phyloP scores from a whole-genome alignment of 2,329 filamentous ascomycete species.

The Colletotrichum sp. region DNA sequence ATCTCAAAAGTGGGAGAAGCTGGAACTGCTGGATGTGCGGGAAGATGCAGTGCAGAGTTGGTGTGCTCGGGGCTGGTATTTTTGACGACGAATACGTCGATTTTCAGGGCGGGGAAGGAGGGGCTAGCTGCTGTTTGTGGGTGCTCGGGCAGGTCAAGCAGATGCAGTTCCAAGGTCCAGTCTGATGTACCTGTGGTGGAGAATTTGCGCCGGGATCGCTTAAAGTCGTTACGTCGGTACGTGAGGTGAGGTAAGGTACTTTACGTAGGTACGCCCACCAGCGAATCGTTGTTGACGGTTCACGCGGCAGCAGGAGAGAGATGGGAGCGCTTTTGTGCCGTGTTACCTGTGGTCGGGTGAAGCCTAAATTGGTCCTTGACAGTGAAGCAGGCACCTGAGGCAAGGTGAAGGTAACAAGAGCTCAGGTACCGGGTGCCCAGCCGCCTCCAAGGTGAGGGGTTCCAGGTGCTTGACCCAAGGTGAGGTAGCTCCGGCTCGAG shows the following conservation, averaged over 20 bases:
- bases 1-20: slow-evolving; percentile 5
- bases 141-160: slow-evolving; percentile 20
- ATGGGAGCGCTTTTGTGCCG: background rate
- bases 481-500: background rate
- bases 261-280: background rate
- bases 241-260: background rate
- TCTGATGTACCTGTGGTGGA: background rate
- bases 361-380: background rate
- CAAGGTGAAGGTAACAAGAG: background rate
- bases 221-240: background rate
- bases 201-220: slow-evolving; percentile 5
- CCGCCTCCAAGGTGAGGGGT: background rate
- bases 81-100: slow-evolving; percentile 23
- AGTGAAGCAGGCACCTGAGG: background rate
- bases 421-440: background rate
- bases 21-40: slow-evolving; percentile 9
- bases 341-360: background rate
- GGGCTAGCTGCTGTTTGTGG: slow-evolving; percentile 18
- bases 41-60: slow-evolving; percentile 20
- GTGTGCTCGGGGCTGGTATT: slow-evolving; percentile 14
- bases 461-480: background rate
- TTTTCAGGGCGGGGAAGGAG: slow-evolving; percentile 25
- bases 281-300: background rate
- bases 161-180: slow-evolving; percentile 7
- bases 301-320: background rate